Conservation (phyloP, 2,329 filamentous ascomycete genomes). For the Teratosphaeria nubilosa region DNA sequence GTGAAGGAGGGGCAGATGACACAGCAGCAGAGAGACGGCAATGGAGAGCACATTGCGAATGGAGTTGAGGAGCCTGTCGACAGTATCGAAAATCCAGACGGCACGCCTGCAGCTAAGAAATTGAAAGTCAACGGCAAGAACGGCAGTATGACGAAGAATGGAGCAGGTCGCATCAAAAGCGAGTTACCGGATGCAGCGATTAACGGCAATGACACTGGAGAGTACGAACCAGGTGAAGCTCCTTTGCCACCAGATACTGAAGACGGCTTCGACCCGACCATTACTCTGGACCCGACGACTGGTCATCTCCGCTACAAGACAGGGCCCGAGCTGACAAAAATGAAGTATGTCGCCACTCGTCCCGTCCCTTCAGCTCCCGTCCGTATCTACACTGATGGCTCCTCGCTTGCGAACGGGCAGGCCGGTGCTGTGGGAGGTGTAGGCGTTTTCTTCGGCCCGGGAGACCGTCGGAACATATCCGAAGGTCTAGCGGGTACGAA, state of each 20-base stretch:
- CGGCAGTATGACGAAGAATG: constrained; percentile 18
- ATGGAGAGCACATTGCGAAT: not conserved
- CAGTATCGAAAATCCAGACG: constrained; percentile 11
- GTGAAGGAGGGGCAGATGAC: constrained; percentile 37
- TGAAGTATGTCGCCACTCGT: constrained; percentile 36
- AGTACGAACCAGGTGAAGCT: constrained; percentile 44
- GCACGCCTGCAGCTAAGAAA: constrained; percentile 25
- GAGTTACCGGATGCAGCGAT: not conserved
- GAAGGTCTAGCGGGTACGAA: constrained; percentile 62
- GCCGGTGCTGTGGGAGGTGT: constrained; percentile 48
- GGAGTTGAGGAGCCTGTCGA: constrained; percentile 6
- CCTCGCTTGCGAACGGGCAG: constrained; percentile 49
- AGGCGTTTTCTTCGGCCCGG: constrained; percentile 55
- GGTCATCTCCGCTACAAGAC: constrained; percentile 48
- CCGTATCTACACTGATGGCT: constrained; percentile 55
- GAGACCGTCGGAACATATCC: constrained; percentile 51
- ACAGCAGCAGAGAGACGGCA: constrained; percentile 2
- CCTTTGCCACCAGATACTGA: constrained; percentile 46
- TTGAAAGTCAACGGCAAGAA: constrained; percentile 27
- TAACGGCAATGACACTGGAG: constrained; percentile 8
- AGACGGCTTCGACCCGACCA: constrained; percentile 52
- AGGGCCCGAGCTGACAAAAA: constrained; percentile 35
- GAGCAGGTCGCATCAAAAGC: not conserved
- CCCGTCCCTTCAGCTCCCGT: constrained; percentile 36
- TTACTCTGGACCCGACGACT: constrained; percentile 44